Evolutionary conservation across 768 basidiomycete genomes (phyloP), one percentile per base, ranked within the genome.

Genomic region (Phanerochaete sordida): DNA sequence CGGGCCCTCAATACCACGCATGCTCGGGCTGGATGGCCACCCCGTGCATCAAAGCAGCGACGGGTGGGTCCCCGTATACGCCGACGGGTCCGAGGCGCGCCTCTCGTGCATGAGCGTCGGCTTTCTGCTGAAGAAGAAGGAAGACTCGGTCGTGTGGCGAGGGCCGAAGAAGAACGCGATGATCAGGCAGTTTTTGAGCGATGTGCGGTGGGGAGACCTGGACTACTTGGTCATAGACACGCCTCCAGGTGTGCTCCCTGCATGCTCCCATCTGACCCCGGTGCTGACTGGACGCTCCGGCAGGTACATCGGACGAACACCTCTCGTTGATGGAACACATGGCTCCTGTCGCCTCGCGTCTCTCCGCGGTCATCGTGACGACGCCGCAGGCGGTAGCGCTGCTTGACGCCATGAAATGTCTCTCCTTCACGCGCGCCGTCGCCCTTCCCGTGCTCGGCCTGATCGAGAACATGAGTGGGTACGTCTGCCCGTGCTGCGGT

Each of bases 101-200:
- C 72, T 99, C 60, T 89, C 87, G 13, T 95, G 93, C 73, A 99
- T 99, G 97, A 94, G 91, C 69, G 94, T 98, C 9, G 97, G 94
- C 2, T 98, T 98, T 73, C 76, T 99, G 65, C 74, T 98, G 66
- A 92, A 93, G 77, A 88, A 87, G 69, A 88, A 87, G 69, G 88
- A 87, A 23, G 95, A 98, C 70, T 93, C 92, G 19, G 94, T 99
- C 48, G 93, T 99, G 1, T 99, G 97, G 97, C 78, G 97, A 68
- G 97, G 97, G 0, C 97, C 97, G 50, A 98, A 97, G 80, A 98
- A 97, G 81, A 95, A 95, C 66, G 95, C 90, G 59, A 97, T 97
- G 95, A 96, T 98, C 66, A 79, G 93, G 68, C 95, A 98, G 76
- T 97, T 98, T 72, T 73, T 97, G 71, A 86, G 86, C 66, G 93